Evolutionary conservation across 1,284 basidiomycete genomes (phyloP), one percentile per base, ranked within the genome.

Genomic region (Malassezia furfur): DNA sequence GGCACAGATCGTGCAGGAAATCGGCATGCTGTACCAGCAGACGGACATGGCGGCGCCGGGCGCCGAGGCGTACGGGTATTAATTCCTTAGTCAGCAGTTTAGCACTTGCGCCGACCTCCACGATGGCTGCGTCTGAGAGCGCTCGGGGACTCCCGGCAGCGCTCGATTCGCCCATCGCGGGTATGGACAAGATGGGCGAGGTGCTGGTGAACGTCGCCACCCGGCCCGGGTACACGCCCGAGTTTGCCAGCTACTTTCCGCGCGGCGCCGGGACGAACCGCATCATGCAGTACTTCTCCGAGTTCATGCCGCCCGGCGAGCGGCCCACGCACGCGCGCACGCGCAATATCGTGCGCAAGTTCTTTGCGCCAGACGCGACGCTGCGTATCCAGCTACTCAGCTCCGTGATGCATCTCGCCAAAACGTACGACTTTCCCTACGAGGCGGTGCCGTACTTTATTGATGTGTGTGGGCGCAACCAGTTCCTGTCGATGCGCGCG

Each of bases 1-100:
- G 14, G 70, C 72, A 15, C 65, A 72, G 54, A 68, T 74, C 31
- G 66, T 74, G 12, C 70, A 72, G 38, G 70, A 70, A 51, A 45
- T 74, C 36, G 71, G 70, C 31, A 59, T 71, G 55, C 36, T 70
- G 40, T 66, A 67, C 40, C 67, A 67, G 19, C 62, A 55, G 11
- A 53, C 50, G 2, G 61, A 48, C 30, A 30, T 48, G 21, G 50
- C 43, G 6, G 34, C 39, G n/a, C n/a, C 19, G 11, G 48, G 34
- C 17, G 37, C 31, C 21, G 49, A 21, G 22, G 7, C 39, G 30
- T 51, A 40, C 21, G 35, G 17, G 12, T 47, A 34, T 25, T n/a
- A n/a, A 31, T n/a, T 45, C 12, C 30, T 49, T 49, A 49, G 48
- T 49, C 48, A 49, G n/a, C 36, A 38, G 9, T 14, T 14, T 34